A percentile compares a stretch with the other conserved stretches of the same genome.
These are phyloP conservation scores for Schizosaccharomyces japonicus DNA, from an alignment of 805 yeast species.

Conservation along the genomic window DNA sequence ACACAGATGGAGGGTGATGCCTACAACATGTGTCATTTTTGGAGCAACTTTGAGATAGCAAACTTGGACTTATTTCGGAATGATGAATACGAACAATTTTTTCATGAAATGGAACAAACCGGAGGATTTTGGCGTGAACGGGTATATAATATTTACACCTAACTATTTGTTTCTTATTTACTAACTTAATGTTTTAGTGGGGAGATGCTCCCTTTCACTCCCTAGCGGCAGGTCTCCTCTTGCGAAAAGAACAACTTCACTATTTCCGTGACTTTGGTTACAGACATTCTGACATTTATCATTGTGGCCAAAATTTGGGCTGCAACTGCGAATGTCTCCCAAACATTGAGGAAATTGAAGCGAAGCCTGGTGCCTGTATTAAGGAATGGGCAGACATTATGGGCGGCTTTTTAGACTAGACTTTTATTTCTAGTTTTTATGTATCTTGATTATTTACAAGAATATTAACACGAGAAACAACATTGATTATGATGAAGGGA, in stretches of 20 bases:
- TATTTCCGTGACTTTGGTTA: conserved; percentile 87
- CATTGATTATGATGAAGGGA: no score
- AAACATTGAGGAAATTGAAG: conserved; percentile 16
- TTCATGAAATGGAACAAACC: conserved; percentile 37
- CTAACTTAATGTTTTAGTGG: conserved; percentile 25
- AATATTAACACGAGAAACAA: no score
- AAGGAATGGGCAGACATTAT: conserved; percentile 13
- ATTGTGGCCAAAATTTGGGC: conserved; percentile 52
- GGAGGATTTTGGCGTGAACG: conserved; percentile 79
- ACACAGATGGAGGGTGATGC: conserved; percentile 44
- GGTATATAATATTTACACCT: conserved; percentile 6
- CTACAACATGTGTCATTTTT: conserved; percentile 70
- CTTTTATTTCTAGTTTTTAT: no score
- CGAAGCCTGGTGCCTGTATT: conserved; percentile 17
- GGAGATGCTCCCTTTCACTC: conserved; percentile 95
- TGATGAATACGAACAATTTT: conserved; percentile 39
- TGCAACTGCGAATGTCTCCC: conserved; percentile 69
- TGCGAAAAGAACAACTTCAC: conserved; percentile 49
- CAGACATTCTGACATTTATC: conserved; percentile 53
- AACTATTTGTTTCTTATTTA: not conserved
- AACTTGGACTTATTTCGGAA: conserved; percentile 50
- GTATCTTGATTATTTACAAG: no score
- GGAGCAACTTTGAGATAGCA: conserved; percentile 80
- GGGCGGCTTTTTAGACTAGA: conserved; percentile 5
- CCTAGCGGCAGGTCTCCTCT: conserved; percentile 54